Evolutionary conservation across 1,284 basidiomycete species (phyloP).

Genomic region (Melampsora abietis-canadensis): DNA sequence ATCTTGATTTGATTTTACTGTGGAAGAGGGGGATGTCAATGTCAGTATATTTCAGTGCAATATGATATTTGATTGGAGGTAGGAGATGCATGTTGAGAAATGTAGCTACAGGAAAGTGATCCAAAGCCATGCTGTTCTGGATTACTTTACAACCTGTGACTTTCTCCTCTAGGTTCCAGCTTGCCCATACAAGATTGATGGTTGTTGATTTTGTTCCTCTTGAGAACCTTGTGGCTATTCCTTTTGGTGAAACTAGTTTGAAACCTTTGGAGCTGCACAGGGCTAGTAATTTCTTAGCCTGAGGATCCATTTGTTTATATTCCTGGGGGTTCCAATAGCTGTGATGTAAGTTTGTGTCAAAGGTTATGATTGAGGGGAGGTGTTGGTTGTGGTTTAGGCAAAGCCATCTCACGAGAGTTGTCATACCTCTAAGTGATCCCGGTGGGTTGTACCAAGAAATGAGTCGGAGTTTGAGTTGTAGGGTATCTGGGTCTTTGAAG

Average conservation of each 20-base stretch:
- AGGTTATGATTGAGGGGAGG: background rate
- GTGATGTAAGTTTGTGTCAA: background rate
- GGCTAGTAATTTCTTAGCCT: background rate
- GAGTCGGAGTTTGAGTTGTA: too few species aligned
- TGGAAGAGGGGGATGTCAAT: background rate
- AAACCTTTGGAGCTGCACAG: background rate
- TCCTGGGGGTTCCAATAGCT: background rate
- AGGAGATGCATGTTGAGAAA: too few species aligned
- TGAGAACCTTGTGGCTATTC: background rate
- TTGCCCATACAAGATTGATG: background rate
- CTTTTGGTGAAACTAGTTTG: background rate
- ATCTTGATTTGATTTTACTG: background rate
- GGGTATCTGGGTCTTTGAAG: too few species aligned
- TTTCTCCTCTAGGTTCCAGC: background rate
- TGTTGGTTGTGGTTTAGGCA: too few species aligned
- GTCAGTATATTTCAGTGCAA: background rate
- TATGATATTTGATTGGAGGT: background rate
- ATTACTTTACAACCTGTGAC: background rate
- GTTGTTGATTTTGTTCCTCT: background rate
- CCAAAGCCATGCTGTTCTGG: background rate
- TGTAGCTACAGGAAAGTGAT: too few species aligned
- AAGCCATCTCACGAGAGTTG: too few species aligned
- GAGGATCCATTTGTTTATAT: background rate
- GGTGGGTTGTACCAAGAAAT: too few species aligned
- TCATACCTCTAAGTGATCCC: too few species aligned